Base-by-base conservation (phyloP, 164 flowering plant genomes). In the Euptelea pleiosperma region DNA sequence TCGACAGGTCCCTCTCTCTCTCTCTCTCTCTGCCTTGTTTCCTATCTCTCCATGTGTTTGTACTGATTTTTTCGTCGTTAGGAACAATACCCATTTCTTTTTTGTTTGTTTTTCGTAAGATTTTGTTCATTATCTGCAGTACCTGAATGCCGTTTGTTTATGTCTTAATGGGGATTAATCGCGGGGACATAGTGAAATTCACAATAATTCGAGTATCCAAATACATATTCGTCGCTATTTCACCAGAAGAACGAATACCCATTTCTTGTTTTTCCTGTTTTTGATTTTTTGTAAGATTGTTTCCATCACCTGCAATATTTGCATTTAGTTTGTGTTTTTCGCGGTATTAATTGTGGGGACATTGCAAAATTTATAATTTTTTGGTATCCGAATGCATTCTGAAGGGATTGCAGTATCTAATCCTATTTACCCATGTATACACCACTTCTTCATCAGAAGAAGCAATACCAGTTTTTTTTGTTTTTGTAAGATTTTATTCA, bases 1-100 rank as follows among this genome's bases (percentile, higher is more conserved):
- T 54, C 70, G 64, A 21, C 89, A 87, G 91, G 94, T 77, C 34
- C 69, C 39, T 33, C 22, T 28, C 30, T 41, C 18, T 31, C 22
- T 30, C 42, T 56, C 25, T 2, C 22, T 40, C 8, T 11, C 11
- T 43, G 4, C 2, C 26, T 58, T 36, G 3, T 22, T 21, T 28
- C 24, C 8, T 14, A 8, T 30, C n/a, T 53, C 19, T 52, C 10
- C 29, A 3, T 35, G 7, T 36, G 1, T 31, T 8, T 51, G 9
- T 16, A 28, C 8, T n/a, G n/a, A n/a, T n/a, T 11, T 11, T 61
- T 28, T 21, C 12, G 18, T 41, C 15, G n/a, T 30, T 2, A 18
- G 12, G 15, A 31, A 21, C 31, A 52, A 61, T 30, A 15, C 50
- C 58, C 58, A 61, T 61, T 42, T 52, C 58, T 7, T 10, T 3